phyloP scores from a whole-genome alignment of 2,329 filamentous ascomycete genomes.

The Lachnellula arida region DNA sequence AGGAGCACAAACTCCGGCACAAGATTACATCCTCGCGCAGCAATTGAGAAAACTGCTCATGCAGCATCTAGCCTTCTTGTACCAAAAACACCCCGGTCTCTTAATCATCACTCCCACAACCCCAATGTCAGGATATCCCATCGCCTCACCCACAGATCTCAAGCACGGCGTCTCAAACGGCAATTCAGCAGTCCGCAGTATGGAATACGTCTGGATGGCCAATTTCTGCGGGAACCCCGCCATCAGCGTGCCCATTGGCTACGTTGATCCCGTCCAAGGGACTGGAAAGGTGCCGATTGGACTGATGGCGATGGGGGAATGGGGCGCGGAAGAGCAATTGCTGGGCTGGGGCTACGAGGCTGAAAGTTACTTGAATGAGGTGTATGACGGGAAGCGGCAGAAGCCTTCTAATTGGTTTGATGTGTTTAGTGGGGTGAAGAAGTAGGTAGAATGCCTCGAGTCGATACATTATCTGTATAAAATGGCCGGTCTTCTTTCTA shows the following conservation, averaged over 20 bases:
- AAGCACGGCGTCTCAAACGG: constrained; percentile 71
- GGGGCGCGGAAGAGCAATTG: constrained; percentile 61
- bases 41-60: constrained; percentile 72
- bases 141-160: constrained; percentile 52
- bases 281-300: constrained; percentile 59
- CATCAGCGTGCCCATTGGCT: constrained; percentile 71
- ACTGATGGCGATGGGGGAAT: constrained; percentile 60
- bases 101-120: constrained; percentile 75
- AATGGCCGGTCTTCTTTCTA: too few species aligned
- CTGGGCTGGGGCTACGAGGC: constrained; percentile 55
- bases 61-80: constrained; percentile 71
- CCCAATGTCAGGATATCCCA: constrained; percentile 67
- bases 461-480: too few species aligned
- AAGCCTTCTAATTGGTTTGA: constrained; percentile 55
- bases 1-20: constrained; percentile 57
- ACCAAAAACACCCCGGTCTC: constrained; percentile 65
- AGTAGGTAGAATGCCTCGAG: too few species aligned
- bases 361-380: constrained; percentile 50
- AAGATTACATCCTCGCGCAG: constrained; percentile 69
- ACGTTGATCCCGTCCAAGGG: constrained; percentile 39
- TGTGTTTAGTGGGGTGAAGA: constrained; percentile 41
- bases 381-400: constrained; percentile 44
- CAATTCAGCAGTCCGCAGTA: constrained; percentile 67
- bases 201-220: constrained; percentile 82
- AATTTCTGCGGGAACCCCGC: constrained; percentile 79